These are phyloP conservation scores for Amanita subjunquillea DNA, from an alignment of 768 basidiomycete genomes.

Conservation along the genomic window DNA sequence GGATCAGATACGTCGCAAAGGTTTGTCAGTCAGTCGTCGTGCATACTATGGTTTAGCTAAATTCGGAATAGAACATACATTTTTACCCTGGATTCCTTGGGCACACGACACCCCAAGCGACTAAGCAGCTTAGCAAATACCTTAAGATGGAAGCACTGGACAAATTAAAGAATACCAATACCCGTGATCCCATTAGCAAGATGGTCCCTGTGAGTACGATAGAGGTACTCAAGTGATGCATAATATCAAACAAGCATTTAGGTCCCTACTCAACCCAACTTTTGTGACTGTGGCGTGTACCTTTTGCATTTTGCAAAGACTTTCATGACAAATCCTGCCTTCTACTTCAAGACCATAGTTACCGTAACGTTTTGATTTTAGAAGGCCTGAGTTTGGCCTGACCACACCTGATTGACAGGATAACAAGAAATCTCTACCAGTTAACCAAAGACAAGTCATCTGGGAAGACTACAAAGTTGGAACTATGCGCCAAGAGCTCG, in stretches of 20 bases:
- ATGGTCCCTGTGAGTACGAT: constrained; percentile 37
- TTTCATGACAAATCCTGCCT: constrained; percentile 56
- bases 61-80: constrained; percentile 53
- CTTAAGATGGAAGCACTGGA: constrained; percentile 69
- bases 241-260: constrained; percentile 17
- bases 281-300: constrained; percentile 88
- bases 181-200: constrained; percentile 33
- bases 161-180: constrained; percentile 38
- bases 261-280: constrained; percentile 87
- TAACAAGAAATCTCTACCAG: constrained; percentile 20
- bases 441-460: constrained; percentile 28
- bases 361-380: constrained; percentile 18
- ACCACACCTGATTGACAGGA: constrained; percentile 5
- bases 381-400: neutral
- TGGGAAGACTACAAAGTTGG: constrained; percentile 46
- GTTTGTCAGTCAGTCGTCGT: neutral
- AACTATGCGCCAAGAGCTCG: constrained; percentile 35
- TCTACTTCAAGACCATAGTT: constrained; percentile 37
- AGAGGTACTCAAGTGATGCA: neutral
- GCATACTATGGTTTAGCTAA: neutral
- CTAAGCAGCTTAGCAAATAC: constrained; percentile 53
- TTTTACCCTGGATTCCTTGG: constrained; percentile 86
- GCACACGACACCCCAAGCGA: constrained; percentile 59
- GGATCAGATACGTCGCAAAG: neutral
- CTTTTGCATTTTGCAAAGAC: constrained; percentile 77